Evolutionary conservation across 202 grass and related monocot genomes (phyloP), one percentile per base, ranked within the genome.

Genomic region (Digitaria exilis): DNA sequence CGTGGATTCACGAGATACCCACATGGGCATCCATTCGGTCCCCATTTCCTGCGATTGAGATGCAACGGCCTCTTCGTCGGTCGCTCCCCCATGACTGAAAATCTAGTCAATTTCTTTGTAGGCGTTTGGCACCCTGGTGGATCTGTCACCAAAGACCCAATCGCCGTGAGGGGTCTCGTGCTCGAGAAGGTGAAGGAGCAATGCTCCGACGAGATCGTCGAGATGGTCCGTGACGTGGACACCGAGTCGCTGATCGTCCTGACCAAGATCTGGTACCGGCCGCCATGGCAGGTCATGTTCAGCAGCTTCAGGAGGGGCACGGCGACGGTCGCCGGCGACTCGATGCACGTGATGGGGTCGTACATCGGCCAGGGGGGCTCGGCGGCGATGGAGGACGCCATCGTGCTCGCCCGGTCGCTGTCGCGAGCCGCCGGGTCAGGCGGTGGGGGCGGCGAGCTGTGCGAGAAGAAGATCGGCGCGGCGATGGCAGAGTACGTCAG

Each of bases 311-410:
- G 19, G 58, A 69, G 48, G 0, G 78, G 88, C 55, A 77, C 74
- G 0, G 79, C 80, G 60, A 78, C 86, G 1, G 71, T 94, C 4
- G 75, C 85, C 1, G 88, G 91, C 42, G 91, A 91, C 31, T 85
- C 91, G 2, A 81, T 94, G 88, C 91, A 94, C 55, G 65, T 71
- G 26, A 91, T 94, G 88, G 81, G 75, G 0, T 71, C 88, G 21
- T 85, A 78, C 80, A 30, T 88, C 26, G 85, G 83, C 31, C 88
- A 91, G 48, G 91, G 91, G 0, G 91, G 88, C 13, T 77, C 69
- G 10, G 83, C 88, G 0, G 41, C 41, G 12, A 31, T 94, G 2
- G 88, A 91, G 71, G 88, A 91, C 57, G 79, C 85, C 3, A 17
- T 94, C 49, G 85, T 94, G 18, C 75, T 89, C 18, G 82, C 85